Base-by-base conservation (phyloP, 202 grass and related monocot genomes). In the Panicum hallii region DNA sequence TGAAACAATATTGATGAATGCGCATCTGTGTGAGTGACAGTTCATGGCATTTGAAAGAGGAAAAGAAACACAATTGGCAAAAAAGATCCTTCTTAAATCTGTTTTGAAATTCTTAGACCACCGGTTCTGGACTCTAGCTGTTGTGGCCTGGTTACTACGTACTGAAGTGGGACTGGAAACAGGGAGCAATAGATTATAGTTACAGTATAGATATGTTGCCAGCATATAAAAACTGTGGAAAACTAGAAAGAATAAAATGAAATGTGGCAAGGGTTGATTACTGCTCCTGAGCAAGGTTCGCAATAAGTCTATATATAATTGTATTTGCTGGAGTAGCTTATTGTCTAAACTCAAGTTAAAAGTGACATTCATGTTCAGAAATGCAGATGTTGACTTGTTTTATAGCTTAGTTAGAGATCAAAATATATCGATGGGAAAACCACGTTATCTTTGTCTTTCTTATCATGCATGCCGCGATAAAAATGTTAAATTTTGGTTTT, bases 1-100 rank as follows among this genome's bases (percentile, higher is more conserved):
- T 98, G 79, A 11, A 66, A 66, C 11, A 77, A 58, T 41, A 49
- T 64, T 79, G 8, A 75, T 44, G 41, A 34, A 80, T 15, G 43
- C 13, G 9, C 30, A 44, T 7, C 20, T 16, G 3, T 41, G 56
- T 72, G 5, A 75, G 62, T 56, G 74, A 16, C 4, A 70, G 50
- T 52, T 58, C 52, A 64, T 83, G 78, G 15, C 9, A 89, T 64
- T 43, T 65, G 15, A 67, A 54, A 49, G 14, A 45, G 82, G 5
- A 50, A 8, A 36, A 72, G 61, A 56, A 66, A 45, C 40, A 11
- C 14, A 75, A 17, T 48, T 61, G 28, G 23, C 2, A 11, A 78
- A 77, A 62, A 2, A 71, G 53, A 11, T 5, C 34, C 16, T 45
- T 28, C 4, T 8, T 4, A 10, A 10, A 22, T 63, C 32, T n/a